These are phyloP conservation scores for Aspergillus sp. DNA, from an alignment of 2,329 filamentous ascomycete genomes.

Conservation along the genomic window DNA sequence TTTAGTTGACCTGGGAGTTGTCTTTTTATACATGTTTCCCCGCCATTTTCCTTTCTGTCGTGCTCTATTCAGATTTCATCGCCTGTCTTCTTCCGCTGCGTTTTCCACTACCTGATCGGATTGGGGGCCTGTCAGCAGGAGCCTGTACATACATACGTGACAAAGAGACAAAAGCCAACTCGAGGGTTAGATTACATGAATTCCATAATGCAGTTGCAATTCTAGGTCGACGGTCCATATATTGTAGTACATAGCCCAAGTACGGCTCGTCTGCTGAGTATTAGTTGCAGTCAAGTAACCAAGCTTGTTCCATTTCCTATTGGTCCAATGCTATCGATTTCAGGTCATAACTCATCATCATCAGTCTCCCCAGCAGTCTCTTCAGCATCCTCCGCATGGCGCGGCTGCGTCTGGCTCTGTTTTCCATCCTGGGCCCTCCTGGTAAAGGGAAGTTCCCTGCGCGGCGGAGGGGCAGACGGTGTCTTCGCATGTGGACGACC, in stretches of 20 bases:
- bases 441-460: constrained; percentile 34
- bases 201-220: background rate
- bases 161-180: constrained; percentile 17
- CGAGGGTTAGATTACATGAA: background rate
- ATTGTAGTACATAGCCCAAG: no score
- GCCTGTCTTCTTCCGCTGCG: constrained; percentile 11
- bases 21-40: constrained; percentile 24
- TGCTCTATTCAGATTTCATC: constrained; percentile 10
- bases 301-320: background rate
- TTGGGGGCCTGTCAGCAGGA: constrained; percentile 15
- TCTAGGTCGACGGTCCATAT: no score
- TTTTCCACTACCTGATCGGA: constrained; percentile 12
- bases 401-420: constrained; percentile 2
- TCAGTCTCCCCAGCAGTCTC: constrained; percentile 28
- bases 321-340: background rate
- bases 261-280: no score
- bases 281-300: background rate
- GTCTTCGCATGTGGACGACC: constrained; percentile 3
- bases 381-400: constrained; percentile 11
- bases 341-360: constrained; percentile 32
- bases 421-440: constrained; percentile 10
- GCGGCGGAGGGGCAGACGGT: constrained; percentile 25
- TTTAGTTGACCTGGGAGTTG: constrained; percentile 28
- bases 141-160: constrained; percentile 25
- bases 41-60: constrained; percentile 13